Conservation (phyloP, 2,329 filamentous ascomycete species). For the Alternaria conjuncta region DNA sequence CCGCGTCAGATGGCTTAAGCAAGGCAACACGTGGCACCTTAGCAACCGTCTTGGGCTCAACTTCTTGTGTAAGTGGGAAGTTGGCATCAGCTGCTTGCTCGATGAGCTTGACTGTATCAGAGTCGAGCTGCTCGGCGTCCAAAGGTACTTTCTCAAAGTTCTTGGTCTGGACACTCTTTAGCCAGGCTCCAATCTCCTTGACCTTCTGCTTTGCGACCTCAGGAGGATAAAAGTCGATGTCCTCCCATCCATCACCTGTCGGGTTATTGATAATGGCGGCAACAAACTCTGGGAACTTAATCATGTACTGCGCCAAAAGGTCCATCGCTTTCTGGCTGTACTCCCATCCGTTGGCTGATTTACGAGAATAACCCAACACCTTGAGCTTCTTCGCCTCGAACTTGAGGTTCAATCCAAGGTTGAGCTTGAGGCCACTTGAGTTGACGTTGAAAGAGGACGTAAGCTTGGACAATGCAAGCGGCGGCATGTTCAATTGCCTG, state of each 20-base stretch:
- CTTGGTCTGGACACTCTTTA: constrained; percentile 90
- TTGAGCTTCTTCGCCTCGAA: constrained; percentile 96
- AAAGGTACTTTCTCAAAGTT: constrained; percentile 94
- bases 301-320: constrained; percentile 87
- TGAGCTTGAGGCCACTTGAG: constrained; percentile 81
- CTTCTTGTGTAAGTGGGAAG: constrained; percentile 37
- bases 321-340: constrained; percentile 86
- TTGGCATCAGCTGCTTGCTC: constrained; percentile 73
- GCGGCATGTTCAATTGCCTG: constrained; percentile 78
- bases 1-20: constrained; percentile 93
- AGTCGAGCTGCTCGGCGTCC: constrained; percentile 95
- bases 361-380: constrained; percentile 92
- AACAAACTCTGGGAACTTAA: constrained; percentile 93
- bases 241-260: constrained; percentile 80
- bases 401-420: constrained; percentile 93
- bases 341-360: constrained; percentile 88
- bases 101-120: constrained; percentile 81
- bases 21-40: constrained; percentile 86
- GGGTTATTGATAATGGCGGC: constrained; percentile 85
- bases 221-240: constrained; percentile 83
- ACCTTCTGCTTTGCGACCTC: constrained; percentile 77
- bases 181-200: constrained; percentile 92
- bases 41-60: constrained; percentile 72
- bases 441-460: constrained; percentile 91
- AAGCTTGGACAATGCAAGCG: constrained; percentile 90